phyloP scores from a whole-genome alignment of 2,329 filamentous ascomycete species.

The Ascochyta lentis region DNA sequence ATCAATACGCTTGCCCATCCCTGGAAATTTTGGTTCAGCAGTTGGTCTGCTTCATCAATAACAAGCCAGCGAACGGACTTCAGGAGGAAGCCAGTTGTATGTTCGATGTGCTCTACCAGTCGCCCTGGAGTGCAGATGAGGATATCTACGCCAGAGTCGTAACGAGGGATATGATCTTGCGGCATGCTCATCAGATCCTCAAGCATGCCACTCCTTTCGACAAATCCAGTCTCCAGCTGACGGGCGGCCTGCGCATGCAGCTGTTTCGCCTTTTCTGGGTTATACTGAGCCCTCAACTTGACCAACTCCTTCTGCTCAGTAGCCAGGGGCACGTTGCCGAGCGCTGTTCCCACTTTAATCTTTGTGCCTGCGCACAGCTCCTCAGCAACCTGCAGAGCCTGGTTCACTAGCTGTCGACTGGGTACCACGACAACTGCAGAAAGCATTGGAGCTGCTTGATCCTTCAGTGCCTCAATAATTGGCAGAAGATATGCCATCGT shows the following conservation, averaged over 20 bases:
- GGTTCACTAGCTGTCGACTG: slow-evolving; percentile 86
- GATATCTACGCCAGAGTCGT: slow-evolving; percentile 79
- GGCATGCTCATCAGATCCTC: slow-evolving; percentile 53
- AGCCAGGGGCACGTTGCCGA: slow-evolving; percentile 78
- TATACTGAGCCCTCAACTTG: slow-evolving; percentile 65
- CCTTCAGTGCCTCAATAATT: slow-evolving; percentile 77
- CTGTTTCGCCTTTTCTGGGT: slow-evolving; percentile 65
- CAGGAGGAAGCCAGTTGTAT: slow-evolving; percentile 81
- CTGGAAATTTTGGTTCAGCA: slow-evolving; percentile 90
- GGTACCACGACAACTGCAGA: slow-evolving; percentile 86
- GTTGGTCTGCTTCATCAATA: slow-evolving; percentile 91
- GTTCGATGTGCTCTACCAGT: slow-evolving; percentile 86
- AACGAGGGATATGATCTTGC: slow-evolving; percentile 68
- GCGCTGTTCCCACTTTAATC: slow-evolving; percentile 79
- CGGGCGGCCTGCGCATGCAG: slow-evolving; percentile 52
- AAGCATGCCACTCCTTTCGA: slow-evolving; percentile 48
- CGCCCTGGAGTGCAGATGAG: slow-evolving; percentile 91
- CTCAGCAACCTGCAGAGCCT: slow-evolving; percentile 81
- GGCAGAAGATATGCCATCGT: slow-evolving; percentile 91
- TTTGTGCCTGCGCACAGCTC: slow-evolving; percentile 73
- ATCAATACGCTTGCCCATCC: slow-evolving; percentile 83
- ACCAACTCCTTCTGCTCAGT: slow-evolving; percentile 69
- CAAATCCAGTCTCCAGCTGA: slow-evolving; percentile 38
- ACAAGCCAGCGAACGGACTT: slow-evolving; percentile 84
- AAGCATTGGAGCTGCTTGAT: slow-evolving; percentile 68